Conservation (phyloP, 495 filamentous ascomycete genomes). For the Penicillium ochrochloron region DNA sequence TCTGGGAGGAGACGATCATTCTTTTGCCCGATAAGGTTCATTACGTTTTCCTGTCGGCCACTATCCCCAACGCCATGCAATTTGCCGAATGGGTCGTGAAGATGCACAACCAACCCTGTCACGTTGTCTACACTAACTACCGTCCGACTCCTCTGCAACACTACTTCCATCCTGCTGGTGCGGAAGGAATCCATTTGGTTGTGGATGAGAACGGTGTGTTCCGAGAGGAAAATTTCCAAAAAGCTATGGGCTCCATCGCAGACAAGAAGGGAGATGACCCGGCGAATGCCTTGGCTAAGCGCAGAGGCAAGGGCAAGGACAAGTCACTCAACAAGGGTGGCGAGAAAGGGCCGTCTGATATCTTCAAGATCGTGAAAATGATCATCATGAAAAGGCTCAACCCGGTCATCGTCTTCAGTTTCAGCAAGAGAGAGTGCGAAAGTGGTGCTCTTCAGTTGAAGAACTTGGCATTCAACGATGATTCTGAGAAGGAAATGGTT, state of each 20-base stretch:
- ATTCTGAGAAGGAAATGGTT: slow-evolving; percentile 95
- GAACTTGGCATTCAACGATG: slow-evolving; percentile 90
- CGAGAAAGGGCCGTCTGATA: slow-evolving; percentile 74
- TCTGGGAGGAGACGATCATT: slow-evolving; percentile 99
- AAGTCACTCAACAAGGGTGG: slow-evolving; percentile 90
- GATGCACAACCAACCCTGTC: slow-evolving; percentile 94
- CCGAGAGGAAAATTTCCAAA: slow-evolving; percentile 95
- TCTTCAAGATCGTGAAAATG: slow-evolving; percentile 97
- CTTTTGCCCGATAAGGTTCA: slow-evolving; percentile 95
- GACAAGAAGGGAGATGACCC: slow-evolving; percentile 86
- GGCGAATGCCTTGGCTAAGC: slow-evolving; percentile 73
- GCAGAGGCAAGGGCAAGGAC: slow-evolving; percentile 85
- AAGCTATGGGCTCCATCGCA: slow-evolving; percentile 88
- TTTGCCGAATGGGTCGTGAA: slow-evolving; percentile 99
- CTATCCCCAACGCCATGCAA: slow-evolving; percentile 99
- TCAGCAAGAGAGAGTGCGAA: slow-evolving; percentile 97
- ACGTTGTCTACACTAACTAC: slow-evolving; percentile 99
- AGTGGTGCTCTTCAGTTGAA: slow-evolving; percentile 81
- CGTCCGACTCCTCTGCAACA: slow-evolving; percentile 94
- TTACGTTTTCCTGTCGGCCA: slow-evolving; percentile 97
- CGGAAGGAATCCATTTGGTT: slow-evolving; percentile 90
- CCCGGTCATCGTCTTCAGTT: slow-evolving; percentile 98
- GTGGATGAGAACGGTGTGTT: slow-evolving; percentile 97
- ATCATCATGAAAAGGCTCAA: slow-evolving; percentile 96
- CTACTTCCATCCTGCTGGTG: slow-evolving; percentile 94